A percentile compares a stretch with the other conserved stretches of the same genome.
These are phyloP conservation scores for Pichia sp. DNA, from an alignment of 1,139 yeast genomes.

Conservation along the genomic window DNA sequence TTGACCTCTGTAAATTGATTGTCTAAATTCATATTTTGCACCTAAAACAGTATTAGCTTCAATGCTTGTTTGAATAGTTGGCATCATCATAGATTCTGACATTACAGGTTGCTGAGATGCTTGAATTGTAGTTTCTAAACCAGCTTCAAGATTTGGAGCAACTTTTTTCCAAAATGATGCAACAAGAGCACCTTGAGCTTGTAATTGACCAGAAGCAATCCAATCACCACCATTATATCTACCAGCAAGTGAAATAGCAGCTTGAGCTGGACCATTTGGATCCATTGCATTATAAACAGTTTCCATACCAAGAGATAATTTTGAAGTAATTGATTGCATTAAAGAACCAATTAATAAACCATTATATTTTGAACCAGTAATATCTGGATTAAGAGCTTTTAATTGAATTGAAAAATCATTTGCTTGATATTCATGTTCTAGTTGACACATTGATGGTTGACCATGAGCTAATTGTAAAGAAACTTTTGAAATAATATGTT, in stretches of 20 bases:
- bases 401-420: slow-evolving; percentile 82
- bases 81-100: slow-evolving; percentile 63
- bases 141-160: slow-evolving; percentile 91
- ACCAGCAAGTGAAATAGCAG: slow-evolving; percentile 85
- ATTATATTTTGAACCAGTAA: slow-evolving; percentile 64
- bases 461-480: slow-evolving; percentile 84
- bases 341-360: slow-evolving; percentile 92
- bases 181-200: slow-evolving; percentile 84
- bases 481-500: slow-evolving; percentile 71
- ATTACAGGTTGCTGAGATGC: slow-evolving; percentile 74
- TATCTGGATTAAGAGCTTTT: slow-evolving; percentile 85
- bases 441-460: slow-evolving; percentile 91
- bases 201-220: slow-evolving; percentile 93
- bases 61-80: slow-evolving; percentile 71
- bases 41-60: slow-evolving; percentile 94
- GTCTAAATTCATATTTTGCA: slow-evolving; percentile 97
- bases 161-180: slow-evolving; percentile 95
- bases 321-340: slow-evolving; percentile 82
- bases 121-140: slow-evolving; percentile 84
- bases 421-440: slow-evolving; percentile 95
- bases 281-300: slow-evolving; percentile 81
- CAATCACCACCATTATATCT: slow-evolving; percentile 84
- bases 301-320: slow-evolving; percentile 85
- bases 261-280: slow-evolving; percentile 79
- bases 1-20: slow-evolving; percentile 93